A percentile compares a stretch with the other conserved stretches of the same genome.
Evolutionary conservation across 2,329 filamentous ascomycete species (phyloP).

Genomic region (Penicillium sp.): DNA sequence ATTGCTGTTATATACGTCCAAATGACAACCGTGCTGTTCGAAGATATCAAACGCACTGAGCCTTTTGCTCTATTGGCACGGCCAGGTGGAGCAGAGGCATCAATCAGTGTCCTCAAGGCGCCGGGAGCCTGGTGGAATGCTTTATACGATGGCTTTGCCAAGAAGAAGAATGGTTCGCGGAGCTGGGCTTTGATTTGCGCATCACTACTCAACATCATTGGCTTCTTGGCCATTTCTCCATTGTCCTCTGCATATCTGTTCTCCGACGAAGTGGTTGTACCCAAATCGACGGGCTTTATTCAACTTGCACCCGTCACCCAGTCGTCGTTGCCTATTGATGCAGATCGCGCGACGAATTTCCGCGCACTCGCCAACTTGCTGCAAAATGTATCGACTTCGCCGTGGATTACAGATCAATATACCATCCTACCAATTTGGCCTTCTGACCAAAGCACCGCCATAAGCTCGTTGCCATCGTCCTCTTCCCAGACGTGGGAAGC

Average conservation of each 20-base stretch:
- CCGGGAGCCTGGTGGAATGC: conserved; percentile 24
- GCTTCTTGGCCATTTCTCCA: conserved; percentile 14
- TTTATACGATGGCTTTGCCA: conserved; percentile 14
- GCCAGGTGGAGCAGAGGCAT: conserved; percentile 12
- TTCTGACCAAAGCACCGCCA: not conserved
- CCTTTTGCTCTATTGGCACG: conserved; percentile 22
- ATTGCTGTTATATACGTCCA: conserved; percentile 25
- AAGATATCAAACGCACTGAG: conserved; percentile 26
- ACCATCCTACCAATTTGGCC: conserved; percentile 26
- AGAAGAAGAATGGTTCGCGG: conserved; percentile 11
- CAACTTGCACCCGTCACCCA: not conserved
- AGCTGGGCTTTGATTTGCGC: conserved; percentile 10
- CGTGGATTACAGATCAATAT: conserved; percentile 27
- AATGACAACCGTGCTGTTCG: conserved; percentile 16
- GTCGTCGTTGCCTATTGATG: conserved; percentile 15
- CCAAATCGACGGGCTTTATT: conserved; percentile 3
- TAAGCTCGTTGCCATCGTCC: conserved; percentile 7
- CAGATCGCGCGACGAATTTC: conserved; percentile 20
- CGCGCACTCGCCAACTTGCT: conserved; percentile 23
- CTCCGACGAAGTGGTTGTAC: conserved; percentile 8
- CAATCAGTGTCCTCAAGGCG: conserved; percentile 14
- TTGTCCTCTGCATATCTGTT: conserved; percentile 13
- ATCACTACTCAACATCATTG: conserved; percentile 10
- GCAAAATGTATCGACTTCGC: conserved; percentile 25
- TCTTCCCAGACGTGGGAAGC: conserved; percentile 13